Conservation (phyloP, 208 protist genomes). For the Herpetomonas samuelpessoai region DNA sequence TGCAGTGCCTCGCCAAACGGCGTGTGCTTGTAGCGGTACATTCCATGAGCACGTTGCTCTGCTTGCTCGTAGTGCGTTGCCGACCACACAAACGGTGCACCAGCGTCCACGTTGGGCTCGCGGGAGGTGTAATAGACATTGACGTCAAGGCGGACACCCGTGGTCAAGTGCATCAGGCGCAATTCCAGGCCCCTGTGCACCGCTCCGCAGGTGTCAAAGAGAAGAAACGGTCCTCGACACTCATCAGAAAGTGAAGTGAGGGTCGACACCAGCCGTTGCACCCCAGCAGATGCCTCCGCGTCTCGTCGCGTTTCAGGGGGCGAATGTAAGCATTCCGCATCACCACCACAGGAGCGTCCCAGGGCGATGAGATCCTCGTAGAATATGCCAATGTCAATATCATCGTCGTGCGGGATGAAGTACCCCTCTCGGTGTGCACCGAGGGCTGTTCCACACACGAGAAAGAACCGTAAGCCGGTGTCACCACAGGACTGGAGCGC, state of each 20-base stretch:
- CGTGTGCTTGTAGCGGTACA: constrained; percentile 82
- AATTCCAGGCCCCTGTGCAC: constrained; percentile 76
- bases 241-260: constrained; percentile 7
- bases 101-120: constrained; percentile 19
- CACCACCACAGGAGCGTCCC: neutral
- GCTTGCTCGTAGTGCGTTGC: constrained; percentile 76
- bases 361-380: constrained; percentile 34
- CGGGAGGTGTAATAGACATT: constrained; percentile 84
- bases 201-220: constrained; percentile 74
- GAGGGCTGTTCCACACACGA: constrained; percentile 82
- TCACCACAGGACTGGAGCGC: constrained; percentile 15
- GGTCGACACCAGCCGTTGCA: constrained; percentile 34
- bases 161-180: constrained; percentile 62
- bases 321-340: neutral
- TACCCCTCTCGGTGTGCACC: constrained; percentile 70
- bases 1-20: constrained; percentile 40
- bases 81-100: constrained; percentile 71
- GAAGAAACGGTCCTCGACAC: constrained; percentile 29
- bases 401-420: constrained; percentile 87
- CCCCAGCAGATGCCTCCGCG: constrained; percentile 14
- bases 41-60: constrained; percentile 40
- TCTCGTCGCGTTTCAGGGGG: neutral
- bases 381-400: constrained; percentile 87
- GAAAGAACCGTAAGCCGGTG: constrained; percentile 60
- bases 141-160: constrained; percentile 67